phyloP scores from a whole-genome alignment of 768 basidiomycete genomes.

The Rhizopogon rudus region DNA sequence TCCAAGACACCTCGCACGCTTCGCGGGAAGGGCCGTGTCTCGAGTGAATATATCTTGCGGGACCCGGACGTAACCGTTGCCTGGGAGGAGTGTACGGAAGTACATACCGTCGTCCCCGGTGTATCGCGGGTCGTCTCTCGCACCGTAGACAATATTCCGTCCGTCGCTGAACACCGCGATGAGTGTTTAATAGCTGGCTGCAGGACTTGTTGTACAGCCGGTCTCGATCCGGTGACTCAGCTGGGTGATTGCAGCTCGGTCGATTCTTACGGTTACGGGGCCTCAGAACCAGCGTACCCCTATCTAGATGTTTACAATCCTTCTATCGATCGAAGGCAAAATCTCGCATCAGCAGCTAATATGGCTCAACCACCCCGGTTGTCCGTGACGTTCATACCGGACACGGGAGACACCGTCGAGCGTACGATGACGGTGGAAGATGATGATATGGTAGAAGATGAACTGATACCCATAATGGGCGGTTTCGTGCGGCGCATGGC shows the following conservation, averaged over 20 bases:
- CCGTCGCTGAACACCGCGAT: neutral
- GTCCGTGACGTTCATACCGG: conserved; percentile 1
- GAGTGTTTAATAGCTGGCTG: neutral
- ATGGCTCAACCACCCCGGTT: conserved; percentile 10
- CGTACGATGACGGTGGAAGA: neutral
- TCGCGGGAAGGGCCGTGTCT: conserved; percentile 18
- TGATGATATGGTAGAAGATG: conserved; percentile 19
- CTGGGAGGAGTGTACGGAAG: neutral
- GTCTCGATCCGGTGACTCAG: neutral
- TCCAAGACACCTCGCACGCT: conserved; percentile 13
- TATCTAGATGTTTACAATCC: conserved; percentile 29
- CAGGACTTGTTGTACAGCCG: neutral
- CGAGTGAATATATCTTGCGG: conserved; percentile 4
- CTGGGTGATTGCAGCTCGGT: neutral
- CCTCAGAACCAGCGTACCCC: conserved; percentile 19
- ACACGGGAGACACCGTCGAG: conserved; percentile 1
- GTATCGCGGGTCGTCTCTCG: neutral
- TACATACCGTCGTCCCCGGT: neutral
- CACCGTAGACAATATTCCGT: neutral
- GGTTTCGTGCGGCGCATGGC: conserved; percentile 69
- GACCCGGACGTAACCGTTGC: conserved; percentile 2
- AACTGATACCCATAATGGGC: conserved; percentile 55
- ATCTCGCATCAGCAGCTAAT: conserved; percentile 1
- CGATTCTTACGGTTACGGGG: conserved; percentile 26
- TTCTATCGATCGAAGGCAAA: neutral